phyloP scores from a whole-genome alignment of 352 stramenopile genomes.

The Pythium monospermum region DNA sequence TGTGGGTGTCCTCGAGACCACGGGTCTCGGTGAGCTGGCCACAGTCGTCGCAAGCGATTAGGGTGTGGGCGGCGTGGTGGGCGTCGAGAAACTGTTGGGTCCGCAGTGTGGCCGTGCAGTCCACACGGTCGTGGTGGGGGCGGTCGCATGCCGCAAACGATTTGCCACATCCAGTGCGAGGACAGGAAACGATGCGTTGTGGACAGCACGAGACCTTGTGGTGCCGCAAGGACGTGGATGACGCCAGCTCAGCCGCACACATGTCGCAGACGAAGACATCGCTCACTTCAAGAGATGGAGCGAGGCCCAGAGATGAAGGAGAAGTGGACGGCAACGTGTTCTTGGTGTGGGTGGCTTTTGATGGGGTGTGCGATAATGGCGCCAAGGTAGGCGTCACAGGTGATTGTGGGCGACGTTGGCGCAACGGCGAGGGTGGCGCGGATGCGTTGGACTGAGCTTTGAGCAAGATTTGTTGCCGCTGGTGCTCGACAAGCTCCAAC shows the following conservation, averaged over 20 bases:
- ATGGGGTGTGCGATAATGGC: too few species aligned
- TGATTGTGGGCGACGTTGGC: conserved; percentile 6
- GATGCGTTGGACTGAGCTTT: background rate
- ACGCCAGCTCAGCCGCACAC: conserved; percentile 50
- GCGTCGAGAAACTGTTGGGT: conserved; percentile 36
- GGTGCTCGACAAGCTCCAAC: conserved; percentile 17
- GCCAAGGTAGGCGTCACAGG: conserved; percentile 4
- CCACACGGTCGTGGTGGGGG: conserved; percentile 31
- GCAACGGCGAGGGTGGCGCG: background rate
- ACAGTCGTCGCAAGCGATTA: conserved; percentile 38
- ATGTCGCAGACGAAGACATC: conserved; percentile 14
- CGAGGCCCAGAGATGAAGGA: conserved; percentile 9
- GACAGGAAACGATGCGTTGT: conserved; percentile 35
- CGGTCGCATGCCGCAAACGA: conserved; percentile 29
- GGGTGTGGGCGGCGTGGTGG: conserved; percentile 33
- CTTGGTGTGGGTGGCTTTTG: background rate
- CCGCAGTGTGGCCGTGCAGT: conserved; percentile 29
- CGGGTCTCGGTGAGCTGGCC: conserved; percentile 30
- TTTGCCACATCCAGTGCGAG: conserved; percentile 34
- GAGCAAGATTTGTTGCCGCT: conserved; percentile 17
- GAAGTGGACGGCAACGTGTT: background rate
- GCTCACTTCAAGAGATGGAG: conserved; percentile 6
- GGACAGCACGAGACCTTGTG: conserved; percentile 40
- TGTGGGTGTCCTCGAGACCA: conserved; percentile 37
- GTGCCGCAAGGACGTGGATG: conserved; percentile 18